A percentile compares a stretch with the other conserved stretches of the same genome.
Evolutionary conservation across 352 stramenopile species (phyloP).

Genomic region (Globisporangium cylindrosporum): DNA sequence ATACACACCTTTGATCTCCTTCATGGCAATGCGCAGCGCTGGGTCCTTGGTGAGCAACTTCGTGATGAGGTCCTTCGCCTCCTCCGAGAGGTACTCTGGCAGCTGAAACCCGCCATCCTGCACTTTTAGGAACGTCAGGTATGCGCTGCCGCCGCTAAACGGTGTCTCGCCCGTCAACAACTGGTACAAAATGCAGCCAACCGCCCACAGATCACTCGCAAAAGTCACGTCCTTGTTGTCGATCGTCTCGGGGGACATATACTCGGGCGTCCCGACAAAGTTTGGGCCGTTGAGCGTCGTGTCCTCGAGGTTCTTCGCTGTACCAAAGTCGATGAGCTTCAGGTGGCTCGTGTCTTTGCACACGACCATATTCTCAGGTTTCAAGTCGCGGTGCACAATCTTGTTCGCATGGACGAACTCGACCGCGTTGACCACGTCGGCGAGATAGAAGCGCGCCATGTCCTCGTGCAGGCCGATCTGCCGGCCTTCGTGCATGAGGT

Average conservation of each 20-base stretch:
- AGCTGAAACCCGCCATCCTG: constrained; percentile 57
- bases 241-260: constrained; percentile 86
- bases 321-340: constrained; percentile 83
- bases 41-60: constrained; percentile 54
- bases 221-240: constrained; percentile 69
- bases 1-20: constrained; percentile 55
- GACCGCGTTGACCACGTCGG: constrained; percentile 88
- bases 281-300: constrained; percentile 71
- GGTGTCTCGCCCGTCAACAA: constrained; percentile 77
- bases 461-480: constrained; percentile 77
- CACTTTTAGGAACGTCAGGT: constrained; percentile 77
- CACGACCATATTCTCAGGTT: constrained; percentile 96
- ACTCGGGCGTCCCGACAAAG: constrained; percentile 88
- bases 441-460: constrained; percentile 84
- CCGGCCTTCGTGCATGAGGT: constrained; percentile 79
- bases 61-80: constrained; percentile 61
- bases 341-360: constrained; percentile 51
- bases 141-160: constrained; percentile 73
- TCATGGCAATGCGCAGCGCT: constrained; percentile 34
- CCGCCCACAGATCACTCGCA: constrained; percentile 70
- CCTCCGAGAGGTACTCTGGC: constrained; percentile 59
- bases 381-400: constrained; percentile 93
- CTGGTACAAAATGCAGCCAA: constrained; percentile 79
- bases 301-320: constrained; percentile 68
- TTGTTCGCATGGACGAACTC: constrained; percentile 92